Evolutionary conservation across 768 basidiomycete species (phyloP), one percentile per base, ranked within the genome.

Genomic region (Amanita pallidorosea): DNA sequence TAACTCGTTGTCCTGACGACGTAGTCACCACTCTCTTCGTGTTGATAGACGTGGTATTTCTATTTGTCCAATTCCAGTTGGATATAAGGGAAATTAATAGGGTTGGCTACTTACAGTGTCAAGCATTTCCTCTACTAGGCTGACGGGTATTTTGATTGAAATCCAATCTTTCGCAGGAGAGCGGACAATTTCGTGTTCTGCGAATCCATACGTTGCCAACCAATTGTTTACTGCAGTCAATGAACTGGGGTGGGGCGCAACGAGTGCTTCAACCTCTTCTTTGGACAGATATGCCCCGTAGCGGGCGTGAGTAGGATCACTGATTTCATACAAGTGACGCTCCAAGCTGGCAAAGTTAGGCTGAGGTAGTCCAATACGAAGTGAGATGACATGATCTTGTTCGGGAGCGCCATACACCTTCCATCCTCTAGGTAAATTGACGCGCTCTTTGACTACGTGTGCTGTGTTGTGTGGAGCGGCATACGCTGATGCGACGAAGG

Each of bases 131-230:
- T 88, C 85, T 0, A 79, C 85, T 22, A 79, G 54, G 31, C 65
- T 57, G 41, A 88, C 70, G 0, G 83, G 75, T 6, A 85, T 65
- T 11, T 63, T 76, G 36, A 85, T 60, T 5, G 70, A 77, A 11
- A 86, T 66, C 85, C 84, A 88, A 54, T 87, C 85, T 44, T 75
- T 72, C 0, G 84, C 83, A 2, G 81, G 72, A 9, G 85, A 83
- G 7, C 78, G 76, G 37, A 64, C 54, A 18, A 79, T 56, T 50
- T 75, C 70, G 36, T 69, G 60, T 40, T 76, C 74, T 13, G 58
- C 53, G 23, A 87, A 63, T 29, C 79, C 82, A 52, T 83, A 71
- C 2, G 69, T 70, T 0, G 65, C 66, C 12, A 88, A 67, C 85
- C 86, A 88, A 55, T 74, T 70, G 34, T 76, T 68, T 29, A 88